Percentiles rank a stretch among this genome's conserved stretches.
phyloP scores from a whole-genome alignment of 177 flowering plant species.

The Viscum album region DNA sequence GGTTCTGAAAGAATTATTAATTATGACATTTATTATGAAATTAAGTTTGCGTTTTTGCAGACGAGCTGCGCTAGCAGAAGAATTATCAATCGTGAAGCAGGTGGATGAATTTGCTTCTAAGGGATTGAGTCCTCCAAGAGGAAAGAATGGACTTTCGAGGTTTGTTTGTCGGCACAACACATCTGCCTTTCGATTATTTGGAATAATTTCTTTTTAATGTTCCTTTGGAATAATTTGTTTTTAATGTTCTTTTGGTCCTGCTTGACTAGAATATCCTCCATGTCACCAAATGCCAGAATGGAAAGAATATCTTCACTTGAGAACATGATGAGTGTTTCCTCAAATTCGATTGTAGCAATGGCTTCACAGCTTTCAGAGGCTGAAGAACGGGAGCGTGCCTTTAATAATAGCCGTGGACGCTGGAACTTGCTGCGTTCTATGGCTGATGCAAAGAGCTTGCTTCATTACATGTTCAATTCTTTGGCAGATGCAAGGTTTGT shows the following conservation, averaged over 20 bases:
- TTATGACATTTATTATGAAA: too few relatives aligned
- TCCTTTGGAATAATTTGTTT: too few relatives aligned
- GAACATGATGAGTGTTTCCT: constrained; percentile 77
- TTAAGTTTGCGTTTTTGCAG: constrained; percentile 26
- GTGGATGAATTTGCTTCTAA: constrained; percentile 64
- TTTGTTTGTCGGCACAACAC: constrained; percentile 10
- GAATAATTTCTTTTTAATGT: too few relatives aligned
- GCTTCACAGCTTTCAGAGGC: constrained; percentile 99
- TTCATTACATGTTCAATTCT: constrained; percentile 83
- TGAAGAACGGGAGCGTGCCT: constrained; percentile 90
- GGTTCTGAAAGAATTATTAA: too few relatives aligned
- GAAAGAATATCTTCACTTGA: constrained; percentile 87
- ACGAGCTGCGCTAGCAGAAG: constrained; percentile 88
- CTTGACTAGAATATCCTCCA: constrained; percentile 51
- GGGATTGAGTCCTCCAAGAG: constrained; percentile 73
- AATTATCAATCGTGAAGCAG: constrained; percentile 64
- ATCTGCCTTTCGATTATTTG: too few relatives aligned
- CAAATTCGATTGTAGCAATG: constrained; percentile 89
- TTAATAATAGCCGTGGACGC: constrained; percentile 62
- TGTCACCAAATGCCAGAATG: constrained; percentile 88
- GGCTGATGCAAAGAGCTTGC: constrained; percentile 90
- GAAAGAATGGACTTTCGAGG: constrained; percentile 80
- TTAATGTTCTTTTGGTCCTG: constrained; percentile 5
- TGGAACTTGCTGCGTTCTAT: constrained; percentile 94
- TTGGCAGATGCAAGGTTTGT: constrained; percentile 79